phyloP scores from a whole-genome alignment of 768 basidiomycete genomes.

The Strobilomyces echinocephalus region DNA sequence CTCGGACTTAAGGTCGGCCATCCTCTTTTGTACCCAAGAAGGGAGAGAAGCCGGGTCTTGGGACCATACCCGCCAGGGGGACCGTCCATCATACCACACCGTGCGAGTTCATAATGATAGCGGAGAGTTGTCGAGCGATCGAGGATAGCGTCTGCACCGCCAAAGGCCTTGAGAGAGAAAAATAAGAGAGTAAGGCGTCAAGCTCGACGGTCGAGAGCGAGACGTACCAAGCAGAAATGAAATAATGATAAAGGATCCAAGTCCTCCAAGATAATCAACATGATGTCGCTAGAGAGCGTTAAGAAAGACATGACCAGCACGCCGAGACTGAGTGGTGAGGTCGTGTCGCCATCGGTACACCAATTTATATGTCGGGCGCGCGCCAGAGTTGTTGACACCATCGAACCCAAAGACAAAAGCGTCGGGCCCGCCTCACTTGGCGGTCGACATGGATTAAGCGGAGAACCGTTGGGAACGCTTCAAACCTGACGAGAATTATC shows the following conservation, averaged over 20 bases:
- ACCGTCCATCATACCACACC: conserved; percentile 29
- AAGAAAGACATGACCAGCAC: conserved; percentile 36
- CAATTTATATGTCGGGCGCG: conserved; percentile 30
- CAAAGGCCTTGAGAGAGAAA: conserved; percentile 21
- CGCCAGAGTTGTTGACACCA: conserved; percentile 20
- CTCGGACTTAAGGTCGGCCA: conserved; percentile 31
- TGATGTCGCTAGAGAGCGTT: conserved; percentile 27
- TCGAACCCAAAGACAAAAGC: conserved; percentile 32
- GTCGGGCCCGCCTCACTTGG: conserved; percentile 28
- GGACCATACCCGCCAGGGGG: conserved; percentile 16
- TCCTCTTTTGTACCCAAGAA: conserved; percentile 30
- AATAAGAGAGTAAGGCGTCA: conserved; percentile 1
- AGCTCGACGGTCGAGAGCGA: not conserved
- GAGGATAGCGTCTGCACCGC: conserved; percentile 18
- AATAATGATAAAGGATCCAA: conserved; percentile 32
- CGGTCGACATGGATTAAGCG: conserved; percentile 31
- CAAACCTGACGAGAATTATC: conserved; percentile 25
- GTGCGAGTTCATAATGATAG: conserved; percentile 30
- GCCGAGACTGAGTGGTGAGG: conserved; percentile 22
- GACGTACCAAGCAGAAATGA: conserved; percentile 26
- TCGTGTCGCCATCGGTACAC: conserved; percentile 1
- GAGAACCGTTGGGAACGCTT: conserved; percentile 22
- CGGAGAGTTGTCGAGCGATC: conserved; percentile 25
- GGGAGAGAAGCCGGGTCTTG: conserved; percentile 24
- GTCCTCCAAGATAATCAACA: conserved; percentile 31